phyloP scores from a whole-genome alignment of 108 stramenopile genomes.

The Schizochytrium sp. region DNA sequence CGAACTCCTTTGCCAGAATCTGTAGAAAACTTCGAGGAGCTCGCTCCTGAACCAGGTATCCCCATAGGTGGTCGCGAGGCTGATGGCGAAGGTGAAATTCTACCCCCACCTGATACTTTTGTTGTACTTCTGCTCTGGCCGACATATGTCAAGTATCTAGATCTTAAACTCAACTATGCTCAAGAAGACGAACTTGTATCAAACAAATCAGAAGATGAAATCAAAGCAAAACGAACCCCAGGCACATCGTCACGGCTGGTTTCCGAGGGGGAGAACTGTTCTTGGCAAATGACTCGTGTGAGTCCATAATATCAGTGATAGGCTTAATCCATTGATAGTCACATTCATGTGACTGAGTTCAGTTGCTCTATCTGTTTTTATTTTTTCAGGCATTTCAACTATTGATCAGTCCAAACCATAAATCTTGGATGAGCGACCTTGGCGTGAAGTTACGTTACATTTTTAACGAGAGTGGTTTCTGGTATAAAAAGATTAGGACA shows the following conservation, averaged over 20 bases:
- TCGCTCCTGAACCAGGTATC: not conserved
- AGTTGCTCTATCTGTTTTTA: too few species aligned
- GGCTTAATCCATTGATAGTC: not conserved
- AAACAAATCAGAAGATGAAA: too few species aligned
- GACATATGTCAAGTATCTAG: not conserved
- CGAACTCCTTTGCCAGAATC: not conserved
- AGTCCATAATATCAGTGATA: not conserved
- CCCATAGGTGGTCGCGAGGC: not conserved
- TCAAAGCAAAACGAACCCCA: too few species aligned
- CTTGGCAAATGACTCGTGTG: not conserved
- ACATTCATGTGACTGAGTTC: too few species aligned
- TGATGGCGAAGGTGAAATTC: not conserved
- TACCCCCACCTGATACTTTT: slow-evolving; percentile 31
- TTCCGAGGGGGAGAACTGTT: not conserved
- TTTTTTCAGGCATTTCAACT: too few species aligned
- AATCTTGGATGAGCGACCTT: too few species aligned
- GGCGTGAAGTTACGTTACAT: too few species aligned
- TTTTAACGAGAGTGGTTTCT: too few species aligned
- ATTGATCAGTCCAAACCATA: too few species aligned
- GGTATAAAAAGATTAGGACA: too few species aligned
- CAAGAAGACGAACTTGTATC: not conserved
- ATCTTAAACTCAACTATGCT: slow-evolving; percentile 31
- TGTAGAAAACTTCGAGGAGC: slow-evolving; percentile 6
- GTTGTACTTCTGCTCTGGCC: slow-evolving; percentile 36
- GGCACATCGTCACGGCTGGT: not conserved